Evolutionary conservation across 495 filamentous ascomycete genomes (phyloP).

Genomic region (Neurospora cerealis): DNA sequence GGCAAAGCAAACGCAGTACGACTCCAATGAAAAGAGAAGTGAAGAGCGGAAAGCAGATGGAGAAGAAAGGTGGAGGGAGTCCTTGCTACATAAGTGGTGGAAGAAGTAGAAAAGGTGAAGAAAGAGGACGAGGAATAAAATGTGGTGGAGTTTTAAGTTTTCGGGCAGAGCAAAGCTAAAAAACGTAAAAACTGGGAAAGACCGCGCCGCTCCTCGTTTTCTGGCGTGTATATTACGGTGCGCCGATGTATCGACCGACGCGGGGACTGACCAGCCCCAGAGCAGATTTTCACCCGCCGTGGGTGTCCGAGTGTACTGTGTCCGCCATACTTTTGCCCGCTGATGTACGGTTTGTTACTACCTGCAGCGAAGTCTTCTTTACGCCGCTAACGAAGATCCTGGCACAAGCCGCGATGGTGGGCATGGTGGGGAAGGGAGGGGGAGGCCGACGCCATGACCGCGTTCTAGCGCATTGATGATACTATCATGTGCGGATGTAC

Average conservation of each 20-base stretch:
- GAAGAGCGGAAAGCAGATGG: neutral
- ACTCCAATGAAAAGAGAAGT: neutral
- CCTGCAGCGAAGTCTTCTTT: neutral
- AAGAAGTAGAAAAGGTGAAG: neutral
- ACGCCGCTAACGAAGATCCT: neutral
- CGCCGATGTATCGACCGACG: neutral
- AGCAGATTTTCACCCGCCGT: neutral
- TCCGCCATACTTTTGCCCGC: neutral
- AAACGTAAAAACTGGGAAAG: neutral
- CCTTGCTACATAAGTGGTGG: neutral
- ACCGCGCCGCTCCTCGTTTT: neutral
- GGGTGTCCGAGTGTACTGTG: neutral
- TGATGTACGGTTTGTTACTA: neutral
- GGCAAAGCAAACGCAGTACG: neutral
- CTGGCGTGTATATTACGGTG: neutral
- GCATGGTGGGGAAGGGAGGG: neutral
- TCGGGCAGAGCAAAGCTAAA: neutral
- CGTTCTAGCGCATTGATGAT: neutral
- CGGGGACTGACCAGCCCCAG: neutral
- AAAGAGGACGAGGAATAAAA: neutral
- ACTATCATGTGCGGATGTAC: neutral
- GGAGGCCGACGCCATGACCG: neutral
- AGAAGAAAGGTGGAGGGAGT: neutral
- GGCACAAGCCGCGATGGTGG: neutral
- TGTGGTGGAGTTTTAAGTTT: neutral